Evolutionary conservation across 352 stramenopile genomes (phyloP).

Genomic region (Aphanomyces cochlioides): DNA sequence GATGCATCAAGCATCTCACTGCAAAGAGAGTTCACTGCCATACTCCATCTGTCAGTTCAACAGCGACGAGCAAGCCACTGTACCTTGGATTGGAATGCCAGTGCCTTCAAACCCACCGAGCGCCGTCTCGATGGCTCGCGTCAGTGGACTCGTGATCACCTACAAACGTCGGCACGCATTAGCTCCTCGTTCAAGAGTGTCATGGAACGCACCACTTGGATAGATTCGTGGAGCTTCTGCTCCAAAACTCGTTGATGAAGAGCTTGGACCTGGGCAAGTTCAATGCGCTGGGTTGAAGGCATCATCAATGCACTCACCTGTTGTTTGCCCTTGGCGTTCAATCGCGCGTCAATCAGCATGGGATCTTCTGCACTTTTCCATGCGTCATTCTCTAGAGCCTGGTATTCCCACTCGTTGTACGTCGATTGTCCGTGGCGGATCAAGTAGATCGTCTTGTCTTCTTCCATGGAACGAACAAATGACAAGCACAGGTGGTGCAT

Average conservation of each 20-base stretch:
- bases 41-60: too few species aligned
- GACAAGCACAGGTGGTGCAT: too few species aligned
- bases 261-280: slow-evolving; percentile 33
- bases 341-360: slow-evolving; percentile 77
- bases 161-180: slow-evolving; percentile 24
- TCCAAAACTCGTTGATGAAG: slow-evolving; percentile 52
- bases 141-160: slow-evolving; percentile 81
- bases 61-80: too few species aligned
- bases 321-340: slow-evolving; percentile 65
- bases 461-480: neutral
- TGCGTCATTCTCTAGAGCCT: slow-evolving; percentile 72
- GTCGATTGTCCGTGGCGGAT: slow-evolving; percentile 72
- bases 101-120: slow-evolving; percentile 52
- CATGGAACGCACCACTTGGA: slow-evolving; percentile 52
- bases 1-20: slow-evolving; percentile 82
- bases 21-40: slow-evolving; percentile 61
- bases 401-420: slow-evolving; percentile 82
- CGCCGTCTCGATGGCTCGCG: slow-evolving; percentile 75
- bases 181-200: too few species aligned
- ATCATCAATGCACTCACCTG: slow-evolving; percentile 39
- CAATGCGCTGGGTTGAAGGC: too few species aligned
- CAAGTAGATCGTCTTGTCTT: slow-evolving; percentile 71
- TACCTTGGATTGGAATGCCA: slow-evolving; percentile 57
- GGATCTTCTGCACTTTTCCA: slow-evolving; percentile 80
- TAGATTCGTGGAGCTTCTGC: slow-evolving; percentile 16